These are phyloP conservation scores for Coniochaeta hoffmannii DNA, from an alignment of 2,329 filamentous ascomycete genomes.

Conservation along the genomic window DNA sequence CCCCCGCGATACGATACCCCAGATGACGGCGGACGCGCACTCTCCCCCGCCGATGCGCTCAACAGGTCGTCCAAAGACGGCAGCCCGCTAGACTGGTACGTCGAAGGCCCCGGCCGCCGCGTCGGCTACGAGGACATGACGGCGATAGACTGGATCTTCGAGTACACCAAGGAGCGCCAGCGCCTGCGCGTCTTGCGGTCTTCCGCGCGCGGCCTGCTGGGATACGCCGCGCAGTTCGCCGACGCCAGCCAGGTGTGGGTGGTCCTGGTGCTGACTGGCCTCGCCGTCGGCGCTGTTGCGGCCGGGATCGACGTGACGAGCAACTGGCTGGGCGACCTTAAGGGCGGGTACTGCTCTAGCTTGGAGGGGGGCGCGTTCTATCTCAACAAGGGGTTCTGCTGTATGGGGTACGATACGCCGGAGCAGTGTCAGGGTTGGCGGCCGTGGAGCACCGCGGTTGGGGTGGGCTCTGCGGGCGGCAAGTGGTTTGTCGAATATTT, in stretches of 20 bases:
- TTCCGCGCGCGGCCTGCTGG: constrained; percentile 61
- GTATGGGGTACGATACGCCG: constrained; percentile 79
- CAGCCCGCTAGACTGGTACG: constrained; percentile 68
- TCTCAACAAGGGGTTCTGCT: constrained; percentile 86
- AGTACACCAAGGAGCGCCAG: constrained; percentile 93
- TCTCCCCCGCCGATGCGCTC: not conserved
- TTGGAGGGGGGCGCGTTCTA: constrained; percentile 83
- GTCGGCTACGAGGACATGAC: constrained; percentile 95
- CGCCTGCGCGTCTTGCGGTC: constrained; percentile 70
- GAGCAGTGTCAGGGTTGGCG: constrained; percentile 82
- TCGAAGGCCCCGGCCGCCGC: constrained; percentile 79
- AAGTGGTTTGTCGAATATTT: constrained; percentile 81
- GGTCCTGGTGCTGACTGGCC: constrained; percentile 75
- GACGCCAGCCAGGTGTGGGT: constrained; percentile 92
- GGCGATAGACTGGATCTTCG: constrained; percentile 99
- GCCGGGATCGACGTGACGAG: constrained; percentile 85
- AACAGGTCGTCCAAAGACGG: constrained; percentile 37
- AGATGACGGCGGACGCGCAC: constrained; percentile 2
- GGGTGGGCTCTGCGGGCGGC: constrained; percentile 57
- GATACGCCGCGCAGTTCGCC: constrained; percentile 63
- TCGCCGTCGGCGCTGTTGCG: constrained; percentile 76
- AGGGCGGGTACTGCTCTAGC: constrained; percentile 78
- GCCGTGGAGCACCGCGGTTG: constrained; percentile 71
- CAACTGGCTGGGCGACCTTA: constrained; percentile 90
- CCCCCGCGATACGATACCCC: not conserved